Evolutionary conservation across 805 yeast genomes (phyloP).

Genomic region (Isabelozyma pseudorhagii): DNA sequence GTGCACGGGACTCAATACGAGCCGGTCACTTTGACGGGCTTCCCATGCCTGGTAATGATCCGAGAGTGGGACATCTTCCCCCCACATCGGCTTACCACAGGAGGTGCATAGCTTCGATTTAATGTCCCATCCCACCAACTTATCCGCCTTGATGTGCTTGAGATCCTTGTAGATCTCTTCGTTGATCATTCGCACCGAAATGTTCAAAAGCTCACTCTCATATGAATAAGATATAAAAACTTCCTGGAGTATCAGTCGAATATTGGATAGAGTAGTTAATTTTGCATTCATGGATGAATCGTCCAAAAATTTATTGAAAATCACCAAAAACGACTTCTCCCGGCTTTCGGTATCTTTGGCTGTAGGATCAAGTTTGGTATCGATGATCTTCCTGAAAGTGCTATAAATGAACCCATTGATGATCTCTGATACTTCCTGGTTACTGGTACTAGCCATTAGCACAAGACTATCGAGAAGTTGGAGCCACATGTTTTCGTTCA

Average conservation of each 20-base stretch:
- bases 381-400: constrained; percentile 31
- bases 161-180: constrained; percentile 51
- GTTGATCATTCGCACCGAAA: constrained; percentile 54
- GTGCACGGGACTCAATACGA: constrained; percentile 1
- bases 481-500: constrained; percentile 28
- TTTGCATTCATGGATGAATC: constrained; percentile 38
- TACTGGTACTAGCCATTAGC: constrained; percentile 10
- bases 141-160: constrained; percentile 36
- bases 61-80: constrained; percentile 48
- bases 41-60: constrained; percentile 59
- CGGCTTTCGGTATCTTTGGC: constrained; percentile 5
- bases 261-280: constrained; percentile 56
- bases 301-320: constrained; percentile 54
- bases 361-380: constrained; percentile 17
- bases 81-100: constrained; percentile 76
- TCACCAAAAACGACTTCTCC: constrained; percentile 46
- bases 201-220: constrained; percentile 54
- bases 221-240: constrained; percentile 62
- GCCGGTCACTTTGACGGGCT: constrained; percentile 21
- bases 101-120: constrained; percentile 60
- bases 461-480: constrained; percentile 22
- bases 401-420: constrained; percentile 15
- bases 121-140: constrained; percentile 58
- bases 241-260: constrained; percentile 58
- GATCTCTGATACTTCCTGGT: background rate